A percentile compares a stretch with the other conserved stretches of the same genome.
Evolutionary conservation across 768 basidiomycete genomes (phyloP).

Genomic region (Suillus americanus): DNA sequence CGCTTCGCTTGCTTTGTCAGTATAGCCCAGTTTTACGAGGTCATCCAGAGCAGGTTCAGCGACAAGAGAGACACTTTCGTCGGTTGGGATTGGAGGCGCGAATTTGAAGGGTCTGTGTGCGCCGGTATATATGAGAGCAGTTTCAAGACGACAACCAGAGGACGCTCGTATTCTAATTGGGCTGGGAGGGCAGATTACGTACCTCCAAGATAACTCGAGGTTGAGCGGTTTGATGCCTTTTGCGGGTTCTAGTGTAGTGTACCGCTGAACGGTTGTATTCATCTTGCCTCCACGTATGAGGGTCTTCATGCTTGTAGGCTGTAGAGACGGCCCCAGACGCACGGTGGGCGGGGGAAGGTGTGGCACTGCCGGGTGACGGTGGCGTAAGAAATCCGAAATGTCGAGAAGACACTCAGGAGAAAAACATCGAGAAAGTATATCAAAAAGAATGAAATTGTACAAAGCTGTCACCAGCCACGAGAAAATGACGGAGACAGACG

Average conservation of each 20-base stretch:
- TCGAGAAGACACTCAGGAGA: background rate
- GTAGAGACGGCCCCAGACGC: constrained; percentile 33
- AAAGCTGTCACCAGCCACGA: background rate
- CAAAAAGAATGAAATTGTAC: background rate
- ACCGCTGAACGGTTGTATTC: constrained; percentile 4
- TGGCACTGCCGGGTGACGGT: constrained; percentile 45
- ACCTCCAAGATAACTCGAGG: constrained; percentile 71
- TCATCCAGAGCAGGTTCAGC: constrained; percentile 14
- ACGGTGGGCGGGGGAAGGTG: constrained; percentile 51
- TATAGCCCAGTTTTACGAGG: constrained; percentile 11
- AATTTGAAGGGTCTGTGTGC: constrained; percentile 48
- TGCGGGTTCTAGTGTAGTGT: constrained; percentile 44
- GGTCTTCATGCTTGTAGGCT: constrained; percentile 30
- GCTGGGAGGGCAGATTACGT: constrained; percentile 16
- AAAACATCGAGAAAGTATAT: background rate
- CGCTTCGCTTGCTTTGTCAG: background rate
- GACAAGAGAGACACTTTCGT: constrained; percentile 29
- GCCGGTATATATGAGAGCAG: background rate
- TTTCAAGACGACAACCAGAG: constrained; percentile 3
- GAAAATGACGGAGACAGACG: constrained; percentile 10
- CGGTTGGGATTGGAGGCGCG: constrained; percentile 30
- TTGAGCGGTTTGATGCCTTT: constrained; percentile 60
- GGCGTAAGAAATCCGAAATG: background rate
- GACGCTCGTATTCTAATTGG: background rate
- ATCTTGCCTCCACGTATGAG: background rate